Evolutionary conservation across 169 alveolate genomes (phyloP).

Genomic region (Amoebophrya sp.): DNA sequence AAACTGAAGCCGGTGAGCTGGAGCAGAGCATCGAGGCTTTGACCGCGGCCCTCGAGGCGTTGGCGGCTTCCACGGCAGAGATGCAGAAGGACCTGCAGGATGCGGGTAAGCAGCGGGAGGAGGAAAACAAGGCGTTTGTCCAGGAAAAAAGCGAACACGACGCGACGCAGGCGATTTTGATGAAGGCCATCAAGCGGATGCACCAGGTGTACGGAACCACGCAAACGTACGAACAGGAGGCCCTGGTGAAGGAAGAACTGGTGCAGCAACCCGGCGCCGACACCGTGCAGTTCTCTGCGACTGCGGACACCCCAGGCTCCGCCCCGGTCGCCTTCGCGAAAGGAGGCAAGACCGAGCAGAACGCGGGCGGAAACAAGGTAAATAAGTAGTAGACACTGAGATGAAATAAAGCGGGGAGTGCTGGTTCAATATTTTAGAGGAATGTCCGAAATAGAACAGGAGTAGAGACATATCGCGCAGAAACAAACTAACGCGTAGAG

Average conservation of each 20-base stretch:
- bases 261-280: background rate
- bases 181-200: background rate
- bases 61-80: background rate
- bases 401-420: too few species aligned
- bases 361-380: background rate
- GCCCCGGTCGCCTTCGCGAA: background rate
- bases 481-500: too few species aligned
- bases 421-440: too few species aligned
- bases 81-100: background rate
- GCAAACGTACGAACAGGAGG: background rate
- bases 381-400: too few species aligned
- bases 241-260: background rate
- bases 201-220: background rate
- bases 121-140: background rate
- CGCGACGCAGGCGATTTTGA: background rate
- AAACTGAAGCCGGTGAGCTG: background rate
- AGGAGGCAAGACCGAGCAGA: background rate
- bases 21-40: background rate
- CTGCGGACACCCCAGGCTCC: background rate
- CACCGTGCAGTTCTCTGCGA: background rate
- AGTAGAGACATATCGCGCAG: too few species aligned
- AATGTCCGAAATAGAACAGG: too few species aligned
- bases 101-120: background rate
- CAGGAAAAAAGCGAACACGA: background rate
- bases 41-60: background rate